Evolutionary conservation across 2,329 filamentous ascomycete genomes (phyloP), one percentile per base, ranked within the genome.

Genomic region (Colletotrichum magnum): DNA sequence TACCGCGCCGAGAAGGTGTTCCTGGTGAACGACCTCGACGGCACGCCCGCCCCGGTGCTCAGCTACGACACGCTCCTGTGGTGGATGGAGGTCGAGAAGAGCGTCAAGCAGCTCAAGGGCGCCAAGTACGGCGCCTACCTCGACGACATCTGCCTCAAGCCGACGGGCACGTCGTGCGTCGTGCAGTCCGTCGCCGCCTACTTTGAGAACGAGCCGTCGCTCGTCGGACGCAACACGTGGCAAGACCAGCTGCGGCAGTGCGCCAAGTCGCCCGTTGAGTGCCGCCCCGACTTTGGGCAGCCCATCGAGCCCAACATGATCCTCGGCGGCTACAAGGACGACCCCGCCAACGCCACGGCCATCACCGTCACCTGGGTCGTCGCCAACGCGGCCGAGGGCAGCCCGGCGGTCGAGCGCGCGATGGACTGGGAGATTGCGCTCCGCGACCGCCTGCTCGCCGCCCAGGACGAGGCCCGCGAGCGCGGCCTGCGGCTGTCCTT

Each of bases 281-380:
- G 97, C 77, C 89, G 97, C 32, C 95, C 96, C 0, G 90, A 92
- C 36, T 99, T 97, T 77, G 91, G 93, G 53, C 95, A 97, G 75
- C 96, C 96, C 0, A 86, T 99, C 15, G 92, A 94, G 51, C 93
- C 94, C 0, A 91, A 92, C 71, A 92, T 97, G 83, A 88, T 99
- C 5, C 87, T 99, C 13, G 96, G 96, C 58, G 95, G 94, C 2
- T 95, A 92, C 75, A 86, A 87, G 0, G 87, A 86, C 1, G 86
- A 93, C 73, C 88, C 94, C 28, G 84, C 91, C 5, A 89, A 96
- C 58, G 91, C 95, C 0, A 84, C 90, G 68, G 94, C 96, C 2
- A 88, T 98, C 69, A 92, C 97, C 7, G 90, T 93, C 5, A 98
- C 95, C 0, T 99, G 96, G 96, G 95, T 99, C 7, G 90, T 99